These are phyloP conservation scores for Microdochium trichocladiopsis DNA, from an alignment of 2,329 filamentous ascomycete species.

Conservation along the genomic window DNA sequence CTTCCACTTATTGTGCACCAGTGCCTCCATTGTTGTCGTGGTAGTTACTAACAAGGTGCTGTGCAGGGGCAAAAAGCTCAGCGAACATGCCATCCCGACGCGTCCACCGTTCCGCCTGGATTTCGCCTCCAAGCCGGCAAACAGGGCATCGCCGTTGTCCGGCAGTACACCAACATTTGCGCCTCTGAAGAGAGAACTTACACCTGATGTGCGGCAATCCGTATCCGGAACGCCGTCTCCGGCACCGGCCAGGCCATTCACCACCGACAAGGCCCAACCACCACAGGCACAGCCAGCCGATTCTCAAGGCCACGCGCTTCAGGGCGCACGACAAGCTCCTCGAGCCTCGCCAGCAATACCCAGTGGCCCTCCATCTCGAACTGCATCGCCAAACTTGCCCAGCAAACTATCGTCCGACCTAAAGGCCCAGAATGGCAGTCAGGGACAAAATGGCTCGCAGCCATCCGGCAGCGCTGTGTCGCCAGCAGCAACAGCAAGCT, in stretches of 20 bases:
- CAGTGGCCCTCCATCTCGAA: not conserved
- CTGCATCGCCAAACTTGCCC: not conserved
- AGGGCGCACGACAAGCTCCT: not conserved
- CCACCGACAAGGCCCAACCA: not conserved
- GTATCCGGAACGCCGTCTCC: not conserved
- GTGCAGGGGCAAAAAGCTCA: slow-evolving; percentile 2
- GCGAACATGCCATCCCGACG: not conserved
- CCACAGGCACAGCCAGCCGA: not conserved
- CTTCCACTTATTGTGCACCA: too few relatives aligned
- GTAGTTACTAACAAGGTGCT: too few relatives aligned
- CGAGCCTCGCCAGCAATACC: not conserved
- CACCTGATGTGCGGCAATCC: not conserved
- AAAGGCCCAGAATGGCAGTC: not conserved
- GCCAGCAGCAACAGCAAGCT: not conserved
- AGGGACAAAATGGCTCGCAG: not conserved
- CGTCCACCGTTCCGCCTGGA: not conserved
- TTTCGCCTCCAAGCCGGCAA: not conserved
- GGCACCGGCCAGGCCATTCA: not conserved
- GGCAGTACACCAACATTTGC: not conserved
- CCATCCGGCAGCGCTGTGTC: not conserved
- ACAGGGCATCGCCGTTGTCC: not conserved
- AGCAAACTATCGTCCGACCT: not conserved
- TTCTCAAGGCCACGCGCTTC: not conserved
- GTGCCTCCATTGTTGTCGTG: too few relatives aligned
- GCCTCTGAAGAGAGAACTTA: not conserved